Evolutionary conservation across 805 yeast genomes (phyloP).

Genomic region (Wickerhamiella kurtzmanii): DNA sequence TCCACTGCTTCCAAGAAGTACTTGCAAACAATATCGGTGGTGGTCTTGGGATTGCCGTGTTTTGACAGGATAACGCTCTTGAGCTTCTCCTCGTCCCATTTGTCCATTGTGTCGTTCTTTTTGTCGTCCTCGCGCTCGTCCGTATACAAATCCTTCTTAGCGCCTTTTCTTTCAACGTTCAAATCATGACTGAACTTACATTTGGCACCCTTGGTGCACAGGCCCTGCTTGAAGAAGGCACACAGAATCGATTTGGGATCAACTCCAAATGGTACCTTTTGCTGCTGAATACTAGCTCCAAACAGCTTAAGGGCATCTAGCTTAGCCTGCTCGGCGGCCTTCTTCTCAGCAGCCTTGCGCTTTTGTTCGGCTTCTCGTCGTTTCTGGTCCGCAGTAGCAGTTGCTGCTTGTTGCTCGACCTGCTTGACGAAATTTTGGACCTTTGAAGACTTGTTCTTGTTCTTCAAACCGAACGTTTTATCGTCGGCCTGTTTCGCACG

Average conservation of each 20-base stretch:
- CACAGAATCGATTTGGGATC: constrained; percentile 92
- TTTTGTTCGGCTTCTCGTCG: constrained; percentile 64
- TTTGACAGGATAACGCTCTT: constrained; percentile 75
- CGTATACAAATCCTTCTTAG: constrained; percentile 81
- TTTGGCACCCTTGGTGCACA: constrained; percentile 48
- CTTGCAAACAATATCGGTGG: constrained; percentile 92
- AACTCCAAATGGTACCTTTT: constrained; percentile 90
- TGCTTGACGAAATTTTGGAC: constrained; percentile 65
- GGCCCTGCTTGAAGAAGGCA: constrained; percentile 74
- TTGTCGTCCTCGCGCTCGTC: constrained; percentile 59
- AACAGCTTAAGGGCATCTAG: constrained; percentile 72
- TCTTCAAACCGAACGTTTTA: constrained; percentile 90
- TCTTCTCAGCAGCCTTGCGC: constrained; percentile 61
- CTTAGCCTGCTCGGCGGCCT: constrained; percentile 81
- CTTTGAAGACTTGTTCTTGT: constrained; percentile 84
- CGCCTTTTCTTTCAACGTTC: constrained; percentile 71
- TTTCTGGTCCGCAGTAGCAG: constrained; percentile 41
- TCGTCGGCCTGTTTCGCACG: constrained; percentile 54
- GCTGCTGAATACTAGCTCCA: constrained; percentile 50
- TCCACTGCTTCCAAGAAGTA: constrained; percentile 93
- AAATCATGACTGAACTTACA: constrained; percentile 93
- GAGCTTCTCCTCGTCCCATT: constrained; percentile 94
- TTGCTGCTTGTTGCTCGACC: constrained; percentile 49
- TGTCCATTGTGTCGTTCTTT: constrained; percentile 80
- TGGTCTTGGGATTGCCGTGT: constrained; percentile 87